Base-by-base conservation (phyloP, 495 filamentous ascomycete genomes). In the Penicillium canescens region DNA sequence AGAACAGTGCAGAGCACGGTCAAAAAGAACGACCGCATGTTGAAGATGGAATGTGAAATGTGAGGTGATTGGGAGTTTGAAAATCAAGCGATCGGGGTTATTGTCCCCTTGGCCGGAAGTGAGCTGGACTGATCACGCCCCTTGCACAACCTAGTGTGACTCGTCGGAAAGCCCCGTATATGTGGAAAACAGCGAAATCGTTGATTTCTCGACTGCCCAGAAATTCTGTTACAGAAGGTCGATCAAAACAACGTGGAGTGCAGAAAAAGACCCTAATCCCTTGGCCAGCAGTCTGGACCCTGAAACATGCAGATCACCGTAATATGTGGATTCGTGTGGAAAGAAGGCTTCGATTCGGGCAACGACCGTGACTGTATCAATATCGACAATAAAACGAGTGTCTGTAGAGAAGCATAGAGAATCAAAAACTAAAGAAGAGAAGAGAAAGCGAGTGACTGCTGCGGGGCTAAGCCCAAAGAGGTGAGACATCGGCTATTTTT, bases 1-100 rank as follows among this genome's bases (percentile, higher is more conserved):
- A 83, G 47, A 18, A 83, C 56, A 13, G 67, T 63, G 55, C 60
- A 72, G 11, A 74, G 42, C 16, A 75, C 42, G 21, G 52, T 67
- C 18, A 74, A 52, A 23, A 74, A 47, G 10, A 69, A 49, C 23
- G 54, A 62, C 42, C 73, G 72, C 74, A 78, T 78, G 52, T 33
- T 67, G 62, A 42, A 11, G 50, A 21, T 34, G 61, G 59, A 52
- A 5, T 42, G 37, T 7, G 34, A 23, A 24, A 35, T 39, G 33
- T 41, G 14, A 28, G 54, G 38, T 16, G 42, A 42, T 39, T 38
- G 26, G 10, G 46, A 34, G 35, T 24, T 36, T 16, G 24, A 44
- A 45, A 41, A 31, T 45, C 26, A 46, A 26, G 38, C 36, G 45
- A 46, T 18, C 46, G 53, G 20, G 44, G 21, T 8, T 38, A 20